phyloP scores from a whole-genome alignment of 441 rosid genomes.

The Hura crepitans region DNA sequence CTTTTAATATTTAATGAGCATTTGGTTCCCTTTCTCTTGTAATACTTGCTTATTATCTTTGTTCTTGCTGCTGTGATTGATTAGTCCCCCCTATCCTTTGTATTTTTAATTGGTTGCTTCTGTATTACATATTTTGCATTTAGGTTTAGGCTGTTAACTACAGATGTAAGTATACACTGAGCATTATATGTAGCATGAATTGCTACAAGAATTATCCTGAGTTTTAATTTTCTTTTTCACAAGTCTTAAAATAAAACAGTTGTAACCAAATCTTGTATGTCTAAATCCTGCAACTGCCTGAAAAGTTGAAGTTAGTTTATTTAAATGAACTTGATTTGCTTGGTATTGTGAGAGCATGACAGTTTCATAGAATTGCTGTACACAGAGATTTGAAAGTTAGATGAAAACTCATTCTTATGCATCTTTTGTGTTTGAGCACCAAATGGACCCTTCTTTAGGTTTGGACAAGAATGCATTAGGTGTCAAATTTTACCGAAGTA shows the following conservation, averaged over 20 bases:
- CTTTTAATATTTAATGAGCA: not conserved
- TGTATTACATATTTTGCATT: not conserved
- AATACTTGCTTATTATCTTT: not conserved
- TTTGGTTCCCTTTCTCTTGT: not conserved
- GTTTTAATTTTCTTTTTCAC: not conserved
- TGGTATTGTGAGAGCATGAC: not conserved
- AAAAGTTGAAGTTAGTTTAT: not conserved
- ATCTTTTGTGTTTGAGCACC: not conserved
- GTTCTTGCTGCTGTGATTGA: not conserved
- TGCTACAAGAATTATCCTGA: not conserved
- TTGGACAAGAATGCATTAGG: not conserved
- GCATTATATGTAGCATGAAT: not conserved
- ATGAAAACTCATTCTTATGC: not conserved
- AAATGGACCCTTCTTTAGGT: slow-evolving; percentile 1
- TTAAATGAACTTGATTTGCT: not conserved
- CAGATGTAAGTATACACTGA: not conserved
- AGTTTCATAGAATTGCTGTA: not conserved
- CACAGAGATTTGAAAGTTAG: not conserved
- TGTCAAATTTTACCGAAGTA: not conserved
- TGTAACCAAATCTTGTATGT: not conserved
- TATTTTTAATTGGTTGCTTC: not conserved
- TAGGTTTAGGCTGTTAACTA: not conserved
- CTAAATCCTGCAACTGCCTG: not conserved
- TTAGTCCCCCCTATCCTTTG: too few species aligned
- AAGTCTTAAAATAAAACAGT: not conserved